A percentile compares a stretch with the other conserved stretches of the same genome.
Evolutionary conservation across 148 eudicot species (phyloP).

Genomic region (Dysphania ambrosioides): DNA sequence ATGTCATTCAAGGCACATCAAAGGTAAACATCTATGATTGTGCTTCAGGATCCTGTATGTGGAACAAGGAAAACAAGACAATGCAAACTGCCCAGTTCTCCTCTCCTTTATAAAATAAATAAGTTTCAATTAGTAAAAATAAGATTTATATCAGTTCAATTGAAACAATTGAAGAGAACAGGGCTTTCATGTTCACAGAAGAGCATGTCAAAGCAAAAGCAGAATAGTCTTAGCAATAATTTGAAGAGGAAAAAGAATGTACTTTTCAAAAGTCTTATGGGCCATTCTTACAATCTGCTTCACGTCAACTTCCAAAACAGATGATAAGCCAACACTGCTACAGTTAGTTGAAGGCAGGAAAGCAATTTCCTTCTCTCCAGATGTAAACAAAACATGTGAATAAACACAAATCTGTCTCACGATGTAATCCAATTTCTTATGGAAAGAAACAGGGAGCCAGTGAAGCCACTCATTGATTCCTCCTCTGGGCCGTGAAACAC

Average conservation of each 20-base stretch:
- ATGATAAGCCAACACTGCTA: constrained; percentile 55
- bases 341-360: constrained; percentile 50
- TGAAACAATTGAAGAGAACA: too few species aligned
- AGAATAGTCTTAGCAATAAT: not conserved
- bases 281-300: constrained; percentile 81
- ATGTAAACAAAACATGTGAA: constrained; percentile 47
- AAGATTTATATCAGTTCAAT: too few species aligned
- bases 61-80: not conserved
- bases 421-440: constrained; percentile 58
- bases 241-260: constrained; percentile 18
- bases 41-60: not conserved
- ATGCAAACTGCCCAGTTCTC: too few species aligned
- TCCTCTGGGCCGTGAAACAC: constrained; percentile 89
- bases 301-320: constrained; percentile 84
- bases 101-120: too few species aligned
- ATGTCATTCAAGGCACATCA: not conserved
- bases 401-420: constrained; percentile 55
- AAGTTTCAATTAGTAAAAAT: too few species aligned
- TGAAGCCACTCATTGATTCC: constrained; percentile 91
- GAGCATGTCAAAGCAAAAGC: too few species aligned
- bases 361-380: constrained; percentile 41
- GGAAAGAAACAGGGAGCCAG: constrained; percentile 93
- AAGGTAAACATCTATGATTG: not conserved
- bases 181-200: too few species aligned
- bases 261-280: constrained; percentile 81